A percentile compares a stretch with the other conserved stretches of the same genome.
Evolutionary conservation across 192 early-diverging fungal genomes (phyloP).

Genomic region (Lunasporangiospora selenospora): DNA sequence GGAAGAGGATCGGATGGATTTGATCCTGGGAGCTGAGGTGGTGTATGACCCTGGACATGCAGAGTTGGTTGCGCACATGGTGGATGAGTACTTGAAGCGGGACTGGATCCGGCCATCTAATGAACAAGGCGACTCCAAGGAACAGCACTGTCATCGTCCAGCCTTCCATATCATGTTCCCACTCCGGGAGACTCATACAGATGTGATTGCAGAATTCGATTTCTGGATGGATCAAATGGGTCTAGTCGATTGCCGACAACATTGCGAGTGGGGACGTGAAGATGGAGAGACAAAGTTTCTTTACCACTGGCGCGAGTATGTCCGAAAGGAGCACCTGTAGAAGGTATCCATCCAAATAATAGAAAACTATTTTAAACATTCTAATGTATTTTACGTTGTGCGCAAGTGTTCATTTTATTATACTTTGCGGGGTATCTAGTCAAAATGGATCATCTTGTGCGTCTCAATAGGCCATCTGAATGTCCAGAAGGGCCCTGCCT

Average conservation of each 20-base stretch:
- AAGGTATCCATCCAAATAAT: too few species aligned
- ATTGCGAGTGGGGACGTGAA: constrained; percentile 42
- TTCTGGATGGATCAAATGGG: constrained; percentile 52
- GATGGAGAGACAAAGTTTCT: constrained; percentile 44
- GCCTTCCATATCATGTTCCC: constrained; percentile 63
- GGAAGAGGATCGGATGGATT: constrained; percentile 31
- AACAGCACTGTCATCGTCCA: constrained; percentile 3
- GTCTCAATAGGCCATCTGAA: too few species aligned
- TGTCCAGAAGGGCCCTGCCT: constrained; percentile 33
- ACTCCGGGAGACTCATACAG: constrained; percentile 49
- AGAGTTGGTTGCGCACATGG: constrained; percentile 53
- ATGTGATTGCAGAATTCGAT: constrained; percentile 59
- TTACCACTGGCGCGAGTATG: constrained; percentile 48
- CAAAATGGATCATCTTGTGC: too few species aligned
- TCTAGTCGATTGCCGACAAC: constrained; percentile 32
- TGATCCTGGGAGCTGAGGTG: constrained; percentile 57
- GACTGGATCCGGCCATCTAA: too few species aligned
- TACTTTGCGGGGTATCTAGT: too few species aligned
- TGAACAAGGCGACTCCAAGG: too few species aligned
- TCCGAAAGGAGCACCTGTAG: constrained; percentile 31
- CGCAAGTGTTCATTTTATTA: too few species aligned
- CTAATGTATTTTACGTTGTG: too few species aligned
- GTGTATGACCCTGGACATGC: constrained; percentile 64
- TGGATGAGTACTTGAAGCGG: constrained; percentile 49
- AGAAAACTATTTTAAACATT: too few species aligned